A percentile compares a stretch with the other conserved stretches of the same genome.
phyloP scores from a whole-genome alignment of 2,329 filamentous ascomycete genomes.

The Apiospora aurea region DNA sequence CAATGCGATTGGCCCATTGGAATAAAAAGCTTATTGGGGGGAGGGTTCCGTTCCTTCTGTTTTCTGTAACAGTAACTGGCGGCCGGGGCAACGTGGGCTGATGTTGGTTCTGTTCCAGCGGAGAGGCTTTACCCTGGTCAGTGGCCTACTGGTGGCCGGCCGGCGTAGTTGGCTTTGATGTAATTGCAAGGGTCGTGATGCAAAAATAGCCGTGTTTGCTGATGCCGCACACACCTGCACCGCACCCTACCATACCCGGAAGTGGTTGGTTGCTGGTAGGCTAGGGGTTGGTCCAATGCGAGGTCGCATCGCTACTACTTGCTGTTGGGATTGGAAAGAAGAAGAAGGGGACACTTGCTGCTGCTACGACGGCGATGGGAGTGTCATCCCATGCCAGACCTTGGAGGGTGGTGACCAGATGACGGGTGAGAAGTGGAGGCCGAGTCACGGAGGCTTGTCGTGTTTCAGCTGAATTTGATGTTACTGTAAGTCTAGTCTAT shows the following conservation, averaged over 20 bases:
- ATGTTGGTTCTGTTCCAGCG: conserved; percentile 3
- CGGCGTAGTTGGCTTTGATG: neutral
- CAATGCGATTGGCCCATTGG: conserved; percentile 6
- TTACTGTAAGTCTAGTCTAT: conserved; percentile 21
- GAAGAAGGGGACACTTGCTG: neutral
- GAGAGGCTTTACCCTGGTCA: conserved; percentile 1
- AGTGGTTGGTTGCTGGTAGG: neutral
- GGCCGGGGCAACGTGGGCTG: neutral
- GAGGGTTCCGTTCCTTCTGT: neutral
- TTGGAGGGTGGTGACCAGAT: conserved; percentile 2
- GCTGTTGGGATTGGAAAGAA: neutral
- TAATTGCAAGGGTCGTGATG: neutral
- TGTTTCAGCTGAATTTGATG: conserved; percentile 24
- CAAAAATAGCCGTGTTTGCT: conserved; percentile 16
- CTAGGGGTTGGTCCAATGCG: neutral
- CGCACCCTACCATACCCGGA: neutral
- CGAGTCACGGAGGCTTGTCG: conserved; percentile 16
- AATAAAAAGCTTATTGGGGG: conserved; percentile 7
- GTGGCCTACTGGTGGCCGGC: too few relatives aligned
- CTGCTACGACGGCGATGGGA: neutral
- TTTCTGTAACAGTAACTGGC: conserved; percentile 7
- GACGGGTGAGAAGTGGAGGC: conserved; percentile 17
- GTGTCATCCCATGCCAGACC: conserved; percentile 2
- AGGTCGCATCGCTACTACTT: neutral
- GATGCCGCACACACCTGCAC: neutral